Base-by-base conservation (phyloP, 768 basidiomycete species). In the Mycena crocata region DNA sequence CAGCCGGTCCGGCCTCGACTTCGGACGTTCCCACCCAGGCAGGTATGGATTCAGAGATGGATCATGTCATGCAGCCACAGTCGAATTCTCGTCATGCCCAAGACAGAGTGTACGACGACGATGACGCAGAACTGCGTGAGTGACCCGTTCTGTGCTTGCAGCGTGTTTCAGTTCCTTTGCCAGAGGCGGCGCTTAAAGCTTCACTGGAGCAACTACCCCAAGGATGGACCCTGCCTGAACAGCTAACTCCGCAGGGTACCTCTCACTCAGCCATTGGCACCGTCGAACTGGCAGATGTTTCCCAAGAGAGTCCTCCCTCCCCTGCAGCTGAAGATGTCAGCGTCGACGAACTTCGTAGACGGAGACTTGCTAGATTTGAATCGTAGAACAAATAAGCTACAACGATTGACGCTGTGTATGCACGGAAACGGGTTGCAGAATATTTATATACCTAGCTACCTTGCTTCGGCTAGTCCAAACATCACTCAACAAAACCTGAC, bases 111-210 rank as follows among this genome's bases (percentile, higher is more conserved):
- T 90, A 93, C 70, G 95, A 96, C 67, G 95, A 96, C 68, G 95
- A 96, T 55, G 95, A 97, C 71, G 88, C 87, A 26, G 91, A 93
- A 71, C 79, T 97, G 49, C 95, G 69, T 67, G 17, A 62, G 55
- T 10, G 24, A 24, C 49, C 2, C 49, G 24, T 46, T 34, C 14
- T 23, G 40, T 23, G 30, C 52, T 23, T 31, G 15, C 30, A 10
- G 10, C 24, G 1, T 35, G 5, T 35, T 3, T 28, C 1, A 14
- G 8, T 23, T n/a, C 23, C 5, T 60, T 56, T 51, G 15, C 2
- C 44, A 70, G 69, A 96, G 78, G 95, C 94, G 14, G 95, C 95
- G 6, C 82, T 97, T 51, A 89, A 83, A 74, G 95, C 94, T 3
- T 95, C 94, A 39, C 81, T 96, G 67, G 91, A 92, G 74, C 81